Evolutionary conservation across 2,329 filamentous ascomycete genomes (phyloP), one percentile per base, ranked within the genome.

Genomic region (Fusarium goolgardi): DNA sequence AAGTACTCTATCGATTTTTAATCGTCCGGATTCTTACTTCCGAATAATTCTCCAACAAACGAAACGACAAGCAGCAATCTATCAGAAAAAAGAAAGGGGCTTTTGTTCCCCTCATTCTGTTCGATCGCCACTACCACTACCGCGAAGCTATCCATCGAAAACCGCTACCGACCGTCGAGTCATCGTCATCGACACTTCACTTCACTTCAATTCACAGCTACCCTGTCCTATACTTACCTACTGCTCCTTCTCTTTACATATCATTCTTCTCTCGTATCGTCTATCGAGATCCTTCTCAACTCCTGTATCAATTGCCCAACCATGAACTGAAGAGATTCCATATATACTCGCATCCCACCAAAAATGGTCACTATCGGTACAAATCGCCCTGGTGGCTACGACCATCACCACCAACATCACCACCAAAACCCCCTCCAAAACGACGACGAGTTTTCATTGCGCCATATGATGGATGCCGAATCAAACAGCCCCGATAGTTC

Each of bases 401-500:
- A 69, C 50, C 20, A 69, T 54, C 43, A 70, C 25, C 20, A 69
- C 54, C 46, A 70, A 21, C 58, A 61, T 15, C 54, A 68, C 45
- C 64, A 72, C 46, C 62, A 68, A 13, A 64, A 66, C 41, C 59
- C 67, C 23, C 71, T 71, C 29, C 68, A 73, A 46, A 70, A 72
- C 35, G 70, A 70, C 49, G 74, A 78, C 64, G 72, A 75, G 23
- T 73, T 73, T 32, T 69, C 71, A 25, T 72, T 78, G 65, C 67
- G 76, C 41, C 71, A 72, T 44, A 72, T 77, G 58, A 61, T 71
- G 49, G 70, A 74, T 44, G 44, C 65, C 15, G 68, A 71, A 43
- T 51, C 60, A 25, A 55, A 70, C 18, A 46, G 57, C 0, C 47
- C 47, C 25, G 70, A 58, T 53, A 55, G 53, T 49, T 51, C 69